Conservation (phyloP, 78 protist genomes). For the Planoprotostelium fungivorum region DNA sequence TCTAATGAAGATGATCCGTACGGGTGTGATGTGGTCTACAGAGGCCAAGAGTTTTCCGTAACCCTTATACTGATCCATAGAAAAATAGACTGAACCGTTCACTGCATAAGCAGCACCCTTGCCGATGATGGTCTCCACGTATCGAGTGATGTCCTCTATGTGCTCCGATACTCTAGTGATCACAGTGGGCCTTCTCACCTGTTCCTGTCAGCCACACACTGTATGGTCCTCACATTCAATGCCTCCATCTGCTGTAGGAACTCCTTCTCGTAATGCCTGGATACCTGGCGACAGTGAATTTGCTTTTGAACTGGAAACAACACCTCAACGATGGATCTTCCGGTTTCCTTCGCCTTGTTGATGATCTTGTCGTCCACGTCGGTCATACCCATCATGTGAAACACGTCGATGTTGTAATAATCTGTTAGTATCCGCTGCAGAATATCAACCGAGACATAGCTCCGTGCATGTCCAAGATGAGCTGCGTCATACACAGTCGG, state of each 20-base stretch:
- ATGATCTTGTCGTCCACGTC: constrained; percentile 82
- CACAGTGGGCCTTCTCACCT: constrained; percentile 46
- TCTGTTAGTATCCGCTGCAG: constrained; percentile 88
- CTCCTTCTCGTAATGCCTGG: constrained; percentile 35
- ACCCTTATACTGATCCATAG: constrained; percentile 7
- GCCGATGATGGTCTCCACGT: constrained; percentile 25
- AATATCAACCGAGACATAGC: constrained; percentile 92
- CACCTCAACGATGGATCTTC: constrained; percentile 10
- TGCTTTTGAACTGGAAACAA: no score
- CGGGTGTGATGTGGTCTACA: constrained; percentile 16
- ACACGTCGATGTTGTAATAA: constrained; percentile 69
- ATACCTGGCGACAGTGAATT: background rate
- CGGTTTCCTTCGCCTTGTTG: constrained; percentile 23
- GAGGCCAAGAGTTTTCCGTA: constrained; percentile 4
- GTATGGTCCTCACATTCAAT: constrained; percentile 16
- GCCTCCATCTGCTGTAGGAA: constrained; percentile 37
- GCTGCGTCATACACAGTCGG: constrained; percentile 78
- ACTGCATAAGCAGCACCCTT: constrained; percentile 34
- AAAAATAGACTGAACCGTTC: constrained; percentile 28
- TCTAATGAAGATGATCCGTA: background rate
- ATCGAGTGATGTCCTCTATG: constrained; percentile 32
- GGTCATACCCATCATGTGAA: constrained; percentile 75
- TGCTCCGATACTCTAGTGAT: constrained; percentile 59
- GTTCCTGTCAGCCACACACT: background rate
- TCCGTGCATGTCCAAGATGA: constrained; percentile 81